Base-by-base conservation (phyloP, 805 yeast genomes). In the Candida gorgasii region DNA sequence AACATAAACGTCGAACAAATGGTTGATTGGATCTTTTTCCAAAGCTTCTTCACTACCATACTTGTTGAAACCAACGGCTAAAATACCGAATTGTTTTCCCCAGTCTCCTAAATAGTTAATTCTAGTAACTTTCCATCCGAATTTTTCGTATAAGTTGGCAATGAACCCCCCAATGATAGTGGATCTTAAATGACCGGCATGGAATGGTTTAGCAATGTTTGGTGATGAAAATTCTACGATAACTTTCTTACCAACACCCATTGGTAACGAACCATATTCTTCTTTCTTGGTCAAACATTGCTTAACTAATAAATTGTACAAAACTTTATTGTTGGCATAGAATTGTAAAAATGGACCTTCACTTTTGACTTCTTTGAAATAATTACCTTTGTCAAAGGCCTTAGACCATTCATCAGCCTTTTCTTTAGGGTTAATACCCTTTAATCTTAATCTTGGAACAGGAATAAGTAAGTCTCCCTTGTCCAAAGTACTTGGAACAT, bases 161-260 rank as follows among this genome's bases (percentile, higher is more conserved):
- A 93, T 65, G 72, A 89, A 93, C 12, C 98, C 98, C 55, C 99
- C 99, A 62, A 93, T 93, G 59, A 93, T 93, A 34, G 99, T 93
- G 23, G 96, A 86, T 69, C 99, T 84, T 66, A 93, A 79, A 66
- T 93, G 99, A 46, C 99, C 99, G 42, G 99, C 99, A 62, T 93
- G 99, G 85, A 93, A 93, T 9, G 99, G 99, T 70, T 93, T 93
- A 51, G 99, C 99, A 59, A 93, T 92, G 67, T 93, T 93, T 51
- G 99, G 99, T 26, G 98, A 90, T 2, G 97, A 88, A 59, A 93
- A 93, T 66, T 93, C 99, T 54, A 93, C 76, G 34, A 89, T 56
- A 13, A 86, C 75, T 49, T 73, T 84, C 69, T 89, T 85, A 69
- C 89, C 84, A 30, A 67, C 66, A 44, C 93, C 97, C 42, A 86